phyloP scores from a whole-genome alignment of 2,329 filamentous ascomycete species.

The Sarocladiaceae sp. region DNA sequence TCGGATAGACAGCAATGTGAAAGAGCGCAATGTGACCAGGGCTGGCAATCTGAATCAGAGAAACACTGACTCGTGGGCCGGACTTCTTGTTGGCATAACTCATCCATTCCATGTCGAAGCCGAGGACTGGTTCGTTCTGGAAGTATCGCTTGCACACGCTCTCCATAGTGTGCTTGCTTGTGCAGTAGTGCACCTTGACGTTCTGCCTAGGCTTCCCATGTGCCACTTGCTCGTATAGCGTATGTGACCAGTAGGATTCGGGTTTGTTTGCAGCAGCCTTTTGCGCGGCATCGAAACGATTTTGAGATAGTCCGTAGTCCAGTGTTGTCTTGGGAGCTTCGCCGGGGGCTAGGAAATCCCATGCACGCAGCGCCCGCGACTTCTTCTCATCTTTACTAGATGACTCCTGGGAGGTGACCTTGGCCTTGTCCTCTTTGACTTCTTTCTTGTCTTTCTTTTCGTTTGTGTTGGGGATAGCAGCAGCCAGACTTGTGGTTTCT shows the following conservation, averaged over 20 bases:
- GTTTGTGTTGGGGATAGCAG: too few species aligned
- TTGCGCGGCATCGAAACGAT: conserved; percentile 42
- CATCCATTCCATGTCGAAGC: conserved; percentile 87
- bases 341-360: conserved; percentile 1
- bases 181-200: conserved; percentile 74
- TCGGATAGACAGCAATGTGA: conserved; percentile 62
- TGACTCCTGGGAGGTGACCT: too few species aligned
- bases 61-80: conserved; percentile 62
- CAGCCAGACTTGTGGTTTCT: too few species aligned
- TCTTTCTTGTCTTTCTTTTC: too few species aligned
- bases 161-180: conserved; percentile 60
- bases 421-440: too few species aligned
- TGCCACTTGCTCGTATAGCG: conserved; percentile 53
- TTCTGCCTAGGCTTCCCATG: conserved; percentile 37
- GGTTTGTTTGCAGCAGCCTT: conserved; percentile 35
- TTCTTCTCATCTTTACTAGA: too few species aligned
- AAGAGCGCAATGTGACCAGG: conserved; percentile 73
- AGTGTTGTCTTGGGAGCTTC: conserved; percentile 31
- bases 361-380: too few species aligned
- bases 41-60: conserved; percentile 76
- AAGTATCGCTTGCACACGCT: conserved; percentile 59
- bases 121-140: conserved; percentile 61
- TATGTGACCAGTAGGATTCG: conserved; percentile 62
- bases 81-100: conserved; percentile 37
- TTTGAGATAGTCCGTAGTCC: conserved; percentile 40